Percentiles rank a stretch among this genome's conserved stretches.
Evolutionary conservation across 768 basidiomycete genomes (phyloP).

Genomic region (Cyathus striatus): DNA sequence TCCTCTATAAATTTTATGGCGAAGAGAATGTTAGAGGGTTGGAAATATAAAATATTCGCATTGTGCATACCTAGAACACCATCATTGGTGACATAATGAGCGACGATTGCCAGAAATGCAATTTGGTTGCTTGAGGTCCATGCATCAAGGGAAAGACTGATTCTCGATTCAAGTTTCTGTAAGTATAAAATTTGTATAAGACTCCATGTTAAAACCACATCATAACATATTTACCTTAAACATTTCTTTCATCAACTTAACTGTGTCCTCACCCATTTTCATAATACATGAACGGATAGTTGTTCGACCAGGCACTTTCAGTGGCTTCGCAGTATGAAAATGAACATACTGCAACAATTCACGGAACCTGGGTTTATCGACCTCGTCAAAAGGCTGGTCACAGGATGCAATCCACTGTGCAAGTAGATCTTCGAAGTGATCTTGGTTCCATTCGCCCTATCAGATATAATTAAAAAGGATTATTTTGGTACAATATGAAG

Average conservation of each 20-base stretch:
- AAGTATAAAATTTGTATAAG: background rate
- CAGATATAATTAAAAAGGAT: background rate
- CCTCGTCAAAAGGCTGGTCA: slow-evolving; percentile 8
- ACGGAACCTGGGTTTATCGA: slow-evolving; percentile 6
- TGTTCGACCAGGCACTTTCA: slow-evolving; percentile 2
- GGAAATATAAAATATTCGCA: background rate
- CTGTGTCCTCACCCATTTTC: slow-evolving; percentile 9
- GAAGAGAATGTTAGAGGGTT: background rate
- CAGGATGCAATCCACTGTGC: slow-evolving; percentile 7
- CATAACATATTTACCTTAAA: slow-evolving; percentile 4
- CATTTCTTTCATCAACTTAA: slow-evolving; percentile 4
- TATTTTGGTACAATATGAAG: background rate
- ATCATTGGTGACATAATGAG: slow-evolving; percentile 13
- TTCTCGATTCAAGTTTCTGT: slow-evolving; percentile 4
- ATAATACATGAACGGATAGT: slow-evolving; percentile 5
- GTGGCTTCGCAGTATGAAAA: background rate
- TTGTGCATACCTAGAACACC: slow-evolving; percentile 10
- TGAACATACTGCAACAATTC: slow-evolving; percentile 1
- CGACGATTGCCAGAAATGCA: slow-evolving; percentile 17
- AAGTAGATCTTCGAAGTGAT: slow-evolving; percentile 6
- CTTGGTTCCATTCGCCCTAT: slow-evolving; percentile 6
- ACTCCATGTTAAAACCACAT: background rate
- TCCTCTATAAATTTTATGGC: slow-evolving; percentile 19
- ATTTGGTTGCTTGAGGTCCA: slow-evolving; percentile 18
- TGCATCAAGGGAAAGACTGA: slow-evolving; percentile 18